These are phyloP conservation scores for Edaphochlamys debaryana DNA, from an alignment of 139 green algal genomes.

Conservation along the genomic window DNA sequence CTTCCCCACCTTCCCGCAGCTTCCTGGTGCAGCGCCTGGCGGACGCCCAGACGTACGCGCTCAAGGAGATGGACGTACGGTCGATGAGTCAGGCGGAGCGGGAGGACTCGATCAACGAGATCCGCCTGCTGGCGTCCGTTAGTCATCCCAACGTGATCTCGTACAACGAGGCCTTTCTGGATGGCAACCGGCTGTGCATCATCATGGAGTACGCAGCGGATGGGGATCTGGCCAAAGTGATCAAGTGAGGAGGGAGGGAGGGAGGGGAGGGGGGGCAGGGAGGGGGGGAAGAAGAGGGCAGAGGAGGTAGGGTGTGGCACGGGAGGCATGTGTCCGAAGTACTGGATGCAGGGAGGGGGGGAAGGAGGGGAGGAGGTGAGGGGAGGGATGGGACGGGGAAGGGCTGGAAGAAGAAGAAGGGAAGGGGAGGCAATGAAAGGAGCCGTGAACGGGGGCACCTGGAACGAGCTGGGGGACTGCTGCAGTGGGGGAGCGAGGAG, in stretches of 20 bases:
- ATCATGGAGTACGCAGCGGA: constrained; percentile 84
- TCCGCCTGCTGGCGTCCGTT: constrained; percentile 80
- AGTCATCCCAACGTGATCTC: constrained; percentile 64
- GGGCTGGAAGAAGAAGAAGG: too few relatives aligned
- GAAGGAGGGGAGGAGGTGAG: too few relatives aligned
- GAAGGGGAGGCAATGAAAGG: too few relatives aligned
- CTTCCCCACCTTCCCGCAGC: constrained; percentile 17
- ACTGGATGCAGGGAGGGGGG: too few relatives aligned
- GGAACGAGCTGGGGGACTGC: too few relatives aligned
- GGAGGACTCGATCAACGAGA: constrained; percentile 80
- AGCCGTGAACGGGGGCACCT: too few relatives aligned
- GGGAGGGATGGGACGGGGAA: too few relatives aligned
- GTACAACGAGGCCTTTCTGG: constrained; percentile 82
- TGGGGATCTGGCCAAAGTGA: constrained; percentile 73
- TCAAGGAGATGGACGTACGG: constrained; percentile 85
- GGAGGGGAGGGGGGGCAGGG: background rate
- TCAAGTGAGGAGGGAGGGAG: constrained; percentile 64
- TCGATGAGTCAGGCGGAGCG: constrained; percentile 74
- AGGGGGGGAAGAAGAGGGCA: background rate
- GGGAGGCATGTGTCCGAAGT: background rate
- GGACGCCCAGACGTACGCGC: constrained; percentile 77
- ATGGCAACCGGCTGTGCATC: constrained; percentile 79
- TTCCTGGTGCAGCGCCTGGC: constrained; percentile 63
- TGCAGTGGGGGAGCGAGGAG: too few relatives aligned
- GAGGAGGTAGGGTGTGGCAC: background rate